Conservation (phyloP, 257 asterid species). For the Misopates orontium region DNA sequence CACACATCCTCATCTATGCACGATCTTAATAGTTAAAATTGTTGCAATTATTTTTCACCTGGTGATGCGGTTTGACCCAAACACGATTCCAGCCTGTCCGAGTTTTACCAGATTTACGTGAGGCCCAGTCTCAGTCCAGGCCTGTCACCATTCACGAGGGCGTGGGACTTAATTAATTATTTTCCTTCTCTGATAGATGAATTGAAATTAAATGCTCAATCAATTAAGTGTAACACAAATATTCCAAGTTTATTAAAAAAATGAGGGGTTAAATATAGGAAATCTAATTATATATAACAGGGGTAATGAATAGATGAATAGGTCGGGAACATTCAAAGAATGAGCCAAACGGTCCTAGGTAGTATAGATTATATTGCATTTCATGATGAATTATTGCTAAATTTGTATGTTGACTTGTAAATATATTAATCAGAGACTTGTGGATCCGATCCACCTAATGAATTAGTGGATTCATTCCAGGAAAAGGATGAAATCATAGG, state of each 20-base stretch:
- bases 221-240: not conserved
- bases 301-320: too few relatives aligned
- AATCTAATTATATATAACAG: not conserved
- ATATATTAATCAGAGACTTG: too few relatives aligned
- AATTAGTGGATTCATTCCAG: too few relatives aligned
- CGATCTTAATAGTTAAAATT: not conserved
- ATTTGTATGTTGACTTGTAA: too few relatives aligned
- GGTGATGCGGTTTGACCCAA: constrained; percentile 33
- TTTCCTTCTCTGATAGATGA: constrained; percentile 27
- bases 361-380: too few relatives aligned
- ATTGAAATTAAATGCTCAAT: constrained; percentile 24
- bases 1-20: not conserved
- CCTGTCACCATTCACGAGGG: constrained; percentile 23
- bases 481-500: too few relatives aligned
- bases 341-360: not conserved
- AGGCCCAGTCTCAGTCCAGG: too few relatives aligned
- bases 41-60: not conserved
- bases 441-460: too few relatives aligned
- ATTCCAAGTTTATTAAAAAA: not conserved
- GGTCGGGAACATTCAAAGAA: too few relatives aligned
- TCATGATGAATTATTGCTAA: too few relatives aligned
- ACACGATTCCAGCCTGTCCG: constrained; percentile 32
- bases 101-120: too few relatives aligned
- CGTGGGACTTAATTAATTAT: constrained; percentile 20
- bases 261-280: not conserved